Evolutionary conservation across 148 eudicot species (phyloP), one percentile per base, ranked within the genome.

Genomic region (Bassia scoparia): DNA sequence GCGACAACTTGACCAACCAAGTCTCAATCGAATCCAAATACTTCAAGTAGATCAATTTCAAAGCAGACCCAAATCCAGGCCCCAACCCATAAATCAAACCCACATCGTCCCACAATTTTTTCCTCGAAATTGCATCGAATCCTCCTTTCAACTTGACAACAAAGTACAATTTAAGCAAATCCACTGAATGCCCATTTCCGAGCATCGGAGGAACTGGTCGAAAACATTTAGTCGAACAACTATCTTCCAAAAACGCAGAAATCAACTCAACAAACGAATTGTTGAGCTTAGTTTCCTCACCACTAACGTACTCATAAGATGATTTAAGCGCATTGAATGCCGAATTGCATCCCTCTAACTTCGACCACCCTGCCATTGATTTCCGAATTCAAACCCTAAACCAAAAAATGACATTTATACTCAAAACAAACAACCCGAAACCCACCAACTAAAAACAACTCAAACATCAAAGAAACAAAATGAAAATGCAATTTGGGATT

Each of bases 81-180:
- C 78, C 80, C 30, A 87, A 72, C 33, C 97, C 95, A 46, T 72
- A 82, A 20, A 84, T 81, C 50, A 78, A 77, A 55, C 84, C 93
- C 38, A 90, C 85, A 29, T 53, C 81, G 82, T 79, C 86, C 92
- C 94, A 90, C 76, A 74, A 53, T 43, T 77, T 83, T 68, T 81
- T 78, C 41, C 33, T 35, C 4, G 87, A 73, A 69, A 93, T 84
- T 12, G 56, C 70, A 13, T 85, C 81, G 68, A 84, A 84, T 41
- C 94, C 93, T 54, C 93, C 96, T 73, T 80, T 83, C 38, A 78
- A 74, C 53, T 77, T 82, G 80, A 88, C 97, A 65, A 81, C 72
- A 76, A 81, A 77, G 72, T 76, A 87, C 24, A 91, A 82, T 69
- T 83, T 81, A 33, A 81, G 78, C 84, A 89, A 84, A 86, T 93